Evolutionary conservation across 768 basidiomycete genomes (phyloP).

Genomic region (Clavaria fumosa): DNA sequence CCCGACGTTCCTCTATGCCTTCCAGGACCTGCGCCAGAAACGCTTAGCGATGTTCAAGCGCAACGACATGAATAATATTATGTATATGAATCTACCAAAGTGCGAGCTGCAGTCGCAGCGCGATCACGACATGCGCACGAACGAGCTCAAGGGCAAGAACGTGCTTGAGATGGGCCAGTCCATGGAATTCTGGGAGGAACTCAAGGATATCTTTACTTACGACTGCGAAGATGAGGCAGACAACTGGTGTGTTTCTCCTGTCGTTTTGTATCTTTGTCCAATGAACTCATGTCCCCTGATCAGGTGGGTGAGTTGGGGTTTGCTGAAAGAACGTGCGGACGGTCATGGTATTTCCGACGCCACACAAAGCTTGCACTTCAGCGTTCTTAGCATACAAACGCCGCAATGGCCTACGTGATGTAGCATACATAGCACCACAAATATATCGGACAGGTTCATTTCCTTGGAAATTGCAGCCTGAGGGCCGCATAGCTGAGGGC

Average conservation of each 20-base stretch:
- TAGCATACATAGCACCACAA: too few relatives aligned
- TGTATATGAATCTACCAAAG: slow-evolving; percentile 31
- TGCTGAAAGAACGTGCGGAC: slow-evolving; percentile 8
- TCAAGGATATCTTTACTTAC: slow-evolving; percentile 35
- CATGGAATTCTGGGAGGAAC: slow-evolving; percentile 28
- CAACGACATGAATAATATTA: slow-evolving; percentile 30
- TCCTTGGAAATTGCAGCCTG: neutral
- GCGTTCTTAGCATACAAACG: too few relatives aligned
- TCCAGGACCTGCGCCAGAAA: slow-evolving; percentile 37
- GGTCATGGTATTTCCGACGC: too few relatives aligned
- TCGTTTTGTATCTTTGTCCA: too few relatives aligned
- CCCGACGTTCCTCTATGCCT: slow-evolving; percentile 32
- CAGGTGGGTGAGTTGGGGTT: slow-evolving; percentile 31
- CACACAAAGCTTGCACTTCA: too few relatives aligned
- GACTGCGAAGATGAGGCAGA: slow-evolving; percentile 44
- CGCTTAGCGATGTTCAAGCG: slow-evolving; percentile 27
- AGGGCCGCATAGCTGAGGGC: slow-evolving; percentile 2
- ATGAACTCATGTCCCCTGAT: too few relatives aligned
- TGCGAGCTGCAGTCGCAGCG: slow-evolving; percentile 28
- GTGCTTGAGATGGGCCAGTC: slow-evolving; percentile 10
- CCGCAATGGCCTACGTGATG: too few relatives aligned
- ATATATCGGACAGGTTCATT: too few relatives aligned
- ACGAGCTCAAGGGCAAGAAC: slow-evolving; percentile 8
- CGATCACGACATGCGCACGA: slow-evolving; percentile 20
- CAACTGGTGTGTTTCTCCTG: slow-evolving; percentile 51